Conservation (phyloP, 148 eudicot species). For the Limonium bicolor region DNA sequence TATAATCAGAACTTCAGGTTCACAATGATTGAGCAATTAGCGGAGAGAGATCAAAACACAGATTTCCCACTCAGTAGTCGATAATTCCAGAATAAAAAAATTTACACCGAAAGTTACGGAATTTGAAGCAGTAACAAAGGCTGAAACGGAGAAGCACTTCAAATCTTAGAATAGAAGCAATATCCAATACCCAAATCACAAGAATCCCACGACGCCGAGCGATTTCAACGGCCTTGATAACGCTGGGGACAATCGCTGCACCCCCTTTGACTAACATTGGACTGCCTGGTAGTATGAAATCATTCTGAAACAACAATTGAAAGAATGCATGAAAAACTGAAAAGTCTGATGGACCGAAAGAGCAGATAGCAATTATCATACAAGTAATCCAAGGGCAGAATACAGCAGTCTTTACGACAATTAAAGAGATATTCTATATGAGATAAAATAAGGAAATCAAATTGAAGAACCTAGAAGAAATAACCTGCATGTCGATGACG, state of each 20-base stretch:
- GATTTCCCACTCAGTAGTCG: no score
- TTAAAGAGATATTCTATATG: not conserved
- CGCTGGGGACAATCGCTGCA: constrained; percentile 64
- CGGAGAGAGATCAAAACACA: no score
- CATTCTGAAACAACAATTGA: constrained; percentile 39
- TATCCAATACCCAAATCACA: constrained; percentile 93
- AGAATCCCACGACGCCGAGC: constrained; percentile 72
- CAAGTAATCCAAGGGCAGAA: not conserved
- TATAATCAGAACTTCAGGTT: no score
- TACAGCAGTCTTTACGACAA: no score
- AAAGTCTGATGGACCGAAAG: not conserved
- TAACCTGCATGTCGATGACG: constrained; percentile 92
- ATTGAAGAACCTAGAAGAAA: not conserved
- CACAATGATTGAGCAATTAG: no score
- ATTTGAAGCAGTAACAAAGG: not conserved
- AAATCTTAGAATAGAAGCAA: no score
- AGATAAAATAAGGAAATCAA: not conserved
- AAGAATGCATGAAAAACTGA: not conserved
- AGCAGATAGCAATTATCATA: not conserved
- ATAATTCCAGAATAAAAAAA: no score
- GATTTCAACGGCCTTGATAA: constrained; percentile 64
- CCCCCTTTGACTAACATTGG: constrained; percentile 53
- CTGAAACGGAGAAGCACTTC: no score
- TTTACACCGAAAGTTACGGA: not conserved
- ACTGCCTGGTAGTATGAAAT: constrained; percentile 52